phyloP scores from a whole-genome alignment of 176 grass and related monocot genomes.

The Ensete ventricosum region DNA sequence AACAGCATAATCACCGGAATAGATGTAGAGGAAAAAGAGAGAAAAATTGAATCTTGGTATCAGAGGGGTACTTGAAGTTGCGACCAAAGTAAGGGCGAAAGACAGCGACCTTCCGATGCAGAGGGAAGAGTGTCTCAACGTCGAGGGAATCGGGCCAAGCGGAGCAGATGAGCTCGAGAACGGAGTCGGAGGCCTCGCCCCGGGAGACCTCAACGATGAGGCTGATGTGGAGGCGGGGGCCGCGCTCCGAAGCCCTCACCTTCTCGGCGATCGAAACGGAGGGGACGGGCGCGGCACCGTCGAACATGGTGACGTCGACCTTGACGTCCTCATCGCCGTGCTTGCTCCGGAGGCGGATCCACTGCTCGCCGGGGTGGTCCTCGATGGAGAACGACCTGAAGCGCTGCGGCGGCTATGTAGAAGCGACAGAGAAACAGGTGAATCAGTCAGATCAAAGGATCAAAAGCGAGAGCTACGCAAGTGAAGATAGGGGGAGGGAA shows the following conservation, averaged over 20 bases:
- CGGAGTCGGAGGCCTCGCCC: constrained; percentile 20
- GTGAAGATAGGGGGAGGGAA: background rate
- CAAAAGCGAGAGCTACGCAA: background rate
- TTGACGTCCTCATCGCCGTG: constrained; percentile 46
- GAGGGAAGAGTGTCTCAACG: constrained; percentile 52
- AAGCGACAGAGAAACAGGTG: background rate
- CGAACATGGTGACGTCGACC: constrained; percentile 86
- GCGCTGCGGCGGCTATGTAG: constrained; percentile 32
- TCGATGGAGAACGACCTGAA: constrained; percentile 70
- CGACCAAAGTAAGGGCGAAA: constrained; percentile 25
- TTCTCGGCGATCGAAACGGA: constrained; percentile 40
- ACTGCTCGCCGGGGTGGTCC: constrained; percentile 70
- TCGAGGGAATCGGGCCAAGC: constrained; percentile 66
- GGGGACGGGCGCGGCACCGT: constrained; percentile 42
- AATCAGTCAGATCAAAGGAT: background rate
- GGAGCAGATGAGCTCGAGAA: constrained; percentile 69
- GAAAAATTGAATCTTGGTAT: background rate
- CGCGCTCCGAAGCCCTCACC: constrained; percentile 48
- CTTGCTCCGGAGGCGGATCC: constrained; percentile 63
- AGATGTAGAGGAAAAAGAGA: constrained; percentile 9
- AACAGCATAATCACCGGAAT: background rate
- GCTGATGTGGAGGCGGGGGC: constrained; percentile 69
- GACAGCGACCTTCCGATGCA: constrained; percentile 12
- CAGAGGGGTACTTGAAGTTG: constrained; percentile 37
- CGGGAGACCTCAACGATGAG: constrained; percentile 68